A percentile compares a stretch with the other conserved stretches of the same genome.
Evolutionary conservation across 805 yeast species (phyloP).

Genomic region (Candida wancherniae): DNA sequence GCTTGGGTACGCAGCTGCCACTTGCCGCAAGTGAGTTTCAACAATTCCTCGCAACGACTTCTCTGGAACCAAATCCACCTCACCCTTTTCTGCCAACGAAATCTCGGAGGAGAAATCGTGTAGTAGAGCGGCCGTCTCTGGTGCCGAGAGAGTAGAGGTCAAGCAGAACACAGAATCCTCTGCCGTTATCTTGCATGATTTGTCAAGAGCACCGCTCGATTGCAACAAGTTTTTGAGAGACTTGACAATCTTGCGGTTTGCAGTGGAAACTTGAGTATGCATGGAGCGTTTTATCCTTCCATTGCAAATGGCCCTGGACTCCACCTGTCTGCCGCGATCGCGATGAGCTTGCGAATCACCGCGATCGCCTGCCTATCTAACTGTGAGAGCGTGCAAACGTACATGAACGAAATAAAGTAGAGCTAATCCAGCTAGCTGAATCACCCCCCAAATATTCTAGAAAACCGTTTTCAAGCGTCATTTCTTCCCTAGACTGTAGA

Average conservation of each 20-base stretch:
- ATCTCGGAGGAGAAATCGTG: background rate
- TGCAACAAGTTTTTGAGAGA: conserved; percentile 8
- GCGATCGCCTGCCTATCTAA: too few relatives aligned
- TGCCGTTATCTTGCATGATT: conserved; percentile 7
- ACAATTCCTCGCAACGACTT: conserved; percentile 1
- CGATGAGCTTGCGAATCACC: too few relatives aligned
- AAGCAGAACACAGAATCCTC: conserved; percentile 3
- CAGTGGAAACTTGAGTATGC: conserved; percentile 6
- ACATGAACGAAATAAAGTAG: too few relatives aligned
- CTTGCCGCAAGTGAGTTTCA: conserved; percentile 1
- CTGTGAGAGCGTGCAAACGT: too few relatives aligned
- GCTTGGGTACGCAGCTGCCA: background rate
- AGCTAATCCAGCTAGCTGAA: too few relatives aligned
- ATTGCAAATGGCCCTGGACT: too few relatives aligned
- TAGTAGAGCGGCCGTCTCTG: conserved; percentile 1
- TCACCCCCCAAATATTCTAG: too few relatives aligned
- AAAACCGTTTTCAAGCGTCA: too few relatives aligned
- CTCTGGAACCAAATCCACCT: background rate
- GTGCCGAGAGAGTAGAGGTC: conserved; percentile 2
- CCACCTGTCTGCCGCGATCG: too few relatives aligned
- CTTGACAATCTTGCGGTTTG: conserved; percentile 9
- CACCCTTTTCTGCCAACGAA: background rate
- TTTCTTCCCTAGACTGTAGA: too few relatives aligned
- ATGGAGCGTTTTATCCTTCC: too few relatives aligned
- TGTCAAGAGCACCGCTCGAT: conserved; percentile 5